Evolutionary conservation across 140 eudicot genomes (phyloP).

Genomic region (Stevia rebaudiana): DNA sequence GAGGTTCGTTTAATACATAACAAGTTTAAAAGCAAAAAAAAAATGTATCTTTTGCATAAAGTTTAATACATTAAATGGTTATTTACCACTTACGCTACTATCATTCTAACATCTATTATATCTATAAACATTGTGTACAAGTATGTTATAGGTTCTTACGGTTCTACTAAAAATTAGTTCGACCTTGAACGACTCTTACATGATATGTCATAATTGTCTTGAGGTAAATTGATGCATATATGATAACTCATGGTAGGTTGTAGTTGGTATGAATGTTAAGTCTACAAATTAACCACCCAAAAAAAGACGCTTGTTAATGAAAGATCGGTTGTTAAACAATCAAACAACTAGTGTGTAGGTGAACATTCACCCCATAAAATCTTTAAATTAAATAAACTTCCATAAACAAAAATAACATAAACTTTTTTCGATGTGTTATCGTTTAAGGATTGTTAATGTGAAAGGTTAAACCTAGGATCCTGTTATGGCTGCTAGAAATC

Average conservation of each 20-base stretch:
- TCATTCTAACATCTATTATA: too few species aligned
- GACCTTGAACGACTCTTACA: neutral
- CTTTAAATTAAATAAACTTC: too few species aligned
- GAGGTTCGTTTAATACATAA: too few species aligned
- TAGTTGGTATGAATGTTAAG: neutral
- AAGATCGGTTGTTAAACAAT: neutral
- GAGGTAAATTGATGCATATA: neutral
- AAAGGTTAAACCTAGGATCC: slow-evolving; percentile 27
- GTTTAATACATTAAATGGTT: too few species aligned
- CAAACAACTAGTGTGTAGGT: neutral
- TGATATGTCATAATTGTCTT: slow-evolving; percentile 4
- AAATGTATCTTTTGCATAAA: too few species aligned
- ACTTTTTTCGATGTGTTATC: neutral
- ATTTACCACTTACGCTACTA: too few species aligned
- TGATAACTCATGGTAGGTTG: slow-evolving; percentile 14
- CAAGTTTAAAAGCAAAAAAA: too few species aligned
- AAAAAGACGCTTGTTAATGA: neutral
- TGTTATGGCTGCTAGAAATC: slow-evolving; percentile 28
- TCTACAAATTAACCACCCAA: neutral
- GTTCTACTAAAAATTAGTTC: neutral
- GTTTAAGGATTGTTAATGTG: slow-evolving; percentile 25
- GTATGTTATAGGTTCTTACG: too few species aligned
- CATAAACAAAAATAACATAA: neutral
- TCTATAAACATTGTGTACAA: too few species aligned
- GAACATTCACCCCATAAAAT: too few species aligned